phyloP scores from a whole-genome alignment of 225 moss, liverwort and hornwort genomes.

The Physcomitrium patens region DNA sequence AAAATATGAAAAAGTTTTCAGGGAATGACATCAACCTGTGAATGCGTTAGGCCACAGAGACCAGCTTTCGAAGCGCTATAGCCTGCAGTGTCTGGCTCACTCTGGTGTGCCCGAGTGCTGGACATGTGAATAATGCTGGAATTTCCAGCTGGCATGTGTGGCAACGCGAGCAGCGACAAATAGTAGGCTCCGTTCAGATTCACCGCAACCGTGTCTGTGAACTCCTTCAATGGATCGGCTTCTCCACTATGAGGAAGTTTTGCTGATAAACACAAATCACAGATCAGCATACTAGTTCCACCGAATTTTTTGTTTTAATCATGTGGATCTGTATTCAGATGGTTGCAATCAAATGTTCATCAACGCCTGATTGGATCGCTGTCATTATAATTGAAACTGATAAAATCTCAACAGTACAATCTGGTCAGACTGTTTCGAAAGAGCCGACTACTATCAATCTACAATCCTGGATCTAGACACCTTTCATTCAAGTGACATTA shows the following conservation, averaged over 20 bases:
- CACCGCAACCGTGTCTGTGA: slow-evolving; percentile 56
- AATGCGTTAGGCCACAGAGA: slow-evolving; percentile 64
- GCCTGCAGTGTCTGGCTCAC: slow-evolving; percentile 61
- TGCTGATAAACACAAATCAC: slow-evolving; percentile 29
- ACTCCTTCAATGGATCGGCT: slow-evolving; percentile 46
- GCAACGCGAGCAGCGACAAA: slow-evolving; percentile 45
- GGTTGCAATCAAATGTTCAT: neutral
- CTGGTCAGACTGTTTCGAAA: neutral
- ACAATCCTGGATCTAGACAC: neutral
- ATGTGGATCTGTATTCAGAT: neutral
- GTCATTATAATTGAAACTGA: neutral
- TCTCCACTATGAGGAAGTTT: slow-evolving; percentile 45
- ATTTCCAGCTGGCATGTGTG: slow-evolving; percentile 52
- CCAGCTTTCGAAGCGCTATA: slow-evolving; percentile 74
- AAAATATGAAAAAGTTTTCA: neutral
- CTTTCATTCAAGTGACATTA: neutral
- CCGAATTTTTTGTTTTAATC: neutral
- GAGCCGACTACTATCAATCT: neutral
- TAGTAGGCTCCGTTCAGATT: slow-evolving; percentile 58
- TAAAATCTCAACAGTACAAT: neutral
- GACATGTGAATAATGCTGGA: slow-evolving; percentile 67
- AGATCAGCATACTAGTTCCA: neutral
- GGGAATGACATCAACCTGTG: slow-evolving; percentile 43
- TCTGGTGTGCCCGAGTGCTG: slow-evolving; percentile 69
- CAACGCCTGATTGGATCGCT: neutral